Percentiles rank a stretch among this genome's conserved stretches.
phyloP scores from a whole-genome alignment of 2,329 filamentous ascomycete species.

The Fusarium nygamai region DNA sequence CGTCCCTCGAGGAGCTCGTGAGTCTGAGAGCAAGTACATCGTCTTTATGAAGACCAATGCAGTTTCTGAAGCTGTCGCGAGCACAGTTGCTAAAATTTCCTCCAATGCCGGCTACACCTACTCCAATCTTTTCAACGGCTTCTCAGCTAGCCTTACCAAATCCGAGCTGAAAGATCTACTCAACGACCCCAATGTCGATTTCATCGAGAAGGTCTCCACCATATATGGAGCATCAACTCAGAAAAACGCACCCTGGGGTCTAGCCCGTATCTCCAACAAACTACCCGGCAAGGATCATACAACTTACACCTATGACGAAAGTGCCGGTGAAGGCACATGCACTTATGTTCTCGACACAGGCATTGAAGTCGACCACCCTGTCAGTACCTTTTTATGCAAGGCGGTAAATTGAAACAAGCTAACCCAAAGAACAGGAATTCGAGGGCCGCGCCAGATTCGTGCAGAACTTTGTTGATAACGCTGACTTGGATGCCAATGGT shows the following conservation, averaged over 20 bases:
- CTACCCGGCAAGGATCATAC: neutral
- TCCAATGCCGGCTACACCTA: neutral
- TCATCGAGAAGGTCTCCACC: neutral
- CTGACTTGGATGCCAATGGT: neutral
- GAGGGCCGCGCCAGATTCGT: neutral
- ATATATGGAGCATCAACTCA: neutral
- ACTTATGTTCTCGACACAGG: conserved; percentile 15
- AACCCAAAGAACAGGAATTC: neutral
- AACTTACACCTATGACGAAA: neutral
- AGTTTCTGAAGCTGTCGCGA: accelerated
- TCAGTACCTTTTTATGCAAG: neutral
- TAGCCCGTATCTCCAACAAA: neutral
- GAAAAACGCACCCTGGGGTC: neutral
- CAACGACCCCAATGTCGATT: neutral
- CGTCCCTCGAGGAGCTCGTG: too few species aligned
- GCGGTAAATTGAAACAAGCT: neutral
- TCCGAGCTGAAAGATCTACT: neutral
- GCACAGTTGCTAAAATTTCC: accelerated
- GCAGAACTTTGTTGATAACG: neutral
- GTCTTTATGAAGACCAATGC: neutral
- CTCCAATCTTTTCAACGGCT: neutral
- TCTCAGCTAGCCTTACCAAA: neutral
- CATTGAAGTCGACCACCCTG: neutral
- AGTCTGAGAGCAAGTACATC: neutral
- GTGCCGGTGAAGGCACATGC: neutral